These are phyloP conservation scores for Chlorella variabilis DNA, from an alignment of 163 green algal species.

Conservation along the genomic window DNA sequence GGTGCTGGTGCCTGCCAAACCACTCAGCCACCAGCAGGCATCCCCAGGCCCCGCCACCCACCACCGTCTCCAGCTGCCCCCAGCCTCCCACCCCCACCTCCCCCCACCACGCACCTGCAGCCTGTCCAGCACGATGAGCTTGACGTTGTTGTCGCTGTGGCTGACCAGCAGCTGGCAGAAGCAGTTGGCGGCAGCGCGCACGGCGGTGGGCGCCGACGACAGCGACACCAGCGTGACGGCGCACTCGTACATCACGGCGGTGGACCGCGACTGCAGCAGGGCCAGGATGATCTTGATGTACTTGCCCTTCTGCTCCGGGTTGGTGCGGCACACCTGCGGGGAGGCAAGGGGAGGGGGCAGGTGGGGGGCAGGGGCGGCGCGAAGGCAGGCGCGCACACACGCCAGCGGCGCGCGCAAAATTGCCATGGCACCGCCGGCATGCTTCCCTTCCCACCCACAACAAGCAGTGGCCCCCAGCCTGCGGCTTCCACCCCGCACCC, in stretches of 20 bases:
- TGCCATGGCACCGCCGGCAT: too few species aligned
- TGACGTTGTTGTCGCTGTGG: slow-evolving; percentile 99
- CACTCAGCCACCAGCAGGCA: background rate
- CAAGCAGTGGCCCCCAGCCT: too few species aligned
- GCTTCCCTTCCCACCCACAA: too few species aligned
- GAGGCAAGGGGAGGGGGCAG: background rate
- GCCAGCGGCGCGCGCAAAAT: too few species aligned
- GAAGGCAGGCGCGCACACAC: too few species aligned
- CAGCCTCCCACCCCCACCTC: background rate
- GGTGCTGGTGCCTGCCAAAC: too few species aligned
- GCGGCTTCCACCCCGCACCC: too few species aligned
- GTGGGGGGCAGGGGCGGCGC: too few species aligned
- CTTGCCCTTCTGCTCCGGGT: slow-evolving; percentile 90
- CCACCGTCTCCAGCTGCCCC: background rate
- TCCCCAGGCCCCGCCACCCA: too few species aligned
- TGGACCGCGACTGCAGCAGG: slow-evolving; percentile 82
- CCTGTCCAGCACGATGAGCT: slow-evolving; percentile 99
- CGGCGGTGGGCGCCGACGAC: slow-evolving; percentile 92
- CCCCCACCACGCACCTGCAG: slow-evolving; percentile 62
- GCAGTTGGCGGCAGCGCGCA: slow-evolving; percentile 96
- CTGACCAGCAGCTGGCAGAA: slow-evolving; percentile 96
- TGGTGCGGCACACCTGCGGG: slow-evolving; percentile 85
- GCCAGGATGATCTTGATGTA: slow-evolving; percentile 98
- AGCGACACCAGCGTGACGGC: slow-evolving; percentile 92
- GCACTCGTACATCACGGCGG: slow-evolving; percentile 97